Evolutionary conservation across 345 rosid species (phyloP).

Genomic region (Geranium brycei): DNA sequence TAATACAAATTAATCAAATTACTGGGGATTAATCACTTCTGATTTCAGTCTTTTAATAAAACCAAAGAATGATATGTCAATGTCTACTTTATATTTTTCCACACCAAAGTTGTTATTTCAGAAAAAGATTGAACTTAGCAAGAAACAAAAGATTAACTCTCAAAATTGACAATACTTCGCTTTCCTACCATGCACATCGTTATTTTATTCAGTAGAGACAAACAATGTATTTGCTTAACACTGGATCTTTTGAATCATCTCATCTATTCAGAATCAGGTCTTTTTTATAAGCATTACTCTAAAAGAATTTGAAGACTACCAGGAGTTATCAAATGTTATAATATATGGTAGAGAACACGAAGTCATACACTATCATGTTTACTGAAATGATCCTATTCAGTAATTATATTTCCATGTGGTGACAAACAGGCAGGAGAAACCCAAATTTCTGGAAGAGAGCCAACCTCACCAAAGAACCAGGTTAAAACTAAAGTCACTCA

Average conservation of each 20-base stretch:
- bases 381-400: background rate
- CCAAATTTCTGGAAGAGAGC: constrained; percentile 40
- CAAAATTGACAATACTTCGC: background rate
- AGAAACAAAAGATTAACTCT: background rate
- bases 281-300: background rate
- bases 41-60: background rate
- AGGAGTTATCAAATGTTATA: background rate
- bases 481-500: background rate
- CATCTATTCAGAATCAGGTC: too few relatives aligned
- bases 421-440: constrained; percentile 46
- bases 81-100: too few relatives aligned
- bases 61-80: background rate
- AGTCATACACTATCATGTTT: background rate
- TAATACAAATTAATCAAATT: too few relatives aligned
- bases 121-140: background rate
- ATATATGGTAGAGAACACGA: too few relatives aligned
- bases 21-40: too few relatives aligned
- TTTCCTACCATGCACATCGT: too few relatives aligned
- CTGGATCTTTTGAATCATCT: too few relatives aligned
- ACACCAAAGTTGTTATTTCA: background rate
- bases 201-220: too few relatives aligned
- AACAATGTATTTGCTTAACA: too few relatives aligned
- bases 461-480: background rate
- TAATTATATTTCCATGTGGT: constrained; percentile 8
- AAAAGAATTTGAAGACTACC: background rate